Conservation (phyloP, 805 yeast species). For the Kazachstania taianensis region DNA sequence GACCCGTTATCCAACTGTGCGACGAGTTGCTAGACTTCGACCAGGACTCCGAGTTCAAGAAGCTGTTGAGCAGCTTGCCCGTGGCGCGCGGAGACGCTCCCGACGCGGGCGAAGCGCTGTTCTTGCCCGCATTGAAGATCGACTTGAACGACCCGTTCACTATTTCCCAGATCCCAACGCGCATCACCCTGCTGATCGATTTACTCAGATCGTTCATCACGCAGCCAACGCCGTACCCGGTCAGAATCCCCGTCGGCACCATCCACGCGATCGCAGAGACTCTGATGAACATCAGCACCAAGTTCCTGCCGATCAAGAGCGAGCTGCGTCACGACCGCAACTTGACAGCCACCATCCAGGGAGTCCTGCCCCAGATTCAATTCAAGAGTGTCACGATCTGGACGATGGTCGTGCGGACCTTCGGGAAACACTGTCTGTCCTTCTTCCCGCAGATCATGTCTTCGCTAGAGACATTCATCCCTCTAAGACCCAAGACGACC, state of each 20-base stretch:
- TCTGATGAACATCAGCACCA: slow-evolving; percentile 43
- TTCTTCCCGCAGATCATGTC: slow-evolving; percentile 42
- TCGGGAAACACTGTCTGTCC: slow-evolving; percentile 33
- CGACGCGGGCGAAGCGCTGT: slow-evolving; percentile 8
- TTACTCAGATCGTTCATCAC: slow-evolving; percentile 38
- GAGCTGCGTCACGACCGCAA: slow-evolving; percentile 47
- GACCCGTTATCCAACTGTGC: slow-evolving; percentile 47
- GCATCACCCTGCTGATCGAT: slow-evolving; percentile 39
- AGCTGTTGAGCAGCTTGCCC: slow-evolving; percentile 35
- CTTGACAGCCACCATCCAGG: slow-evolving; percentile 35
- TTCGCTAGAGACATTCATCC: slow-evolving; percentile 48
- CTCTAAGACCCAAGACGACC: slow-evolving; percentile 36
- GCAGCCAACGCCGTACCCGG: slow-evolving; percentile 44
- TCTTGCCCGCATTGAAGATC: slow-evolving; percentile 42
- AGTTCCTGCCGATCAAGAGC: slow-evolving; percentile 44
- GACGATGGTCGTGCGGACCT: slow-evolving; percentile 18
- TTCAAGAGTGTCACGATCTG: slow-evolving; percentile 36
- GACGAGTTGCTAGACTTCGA: slow-evolving; percentile 46
- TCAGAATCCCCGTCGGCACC: slow-evolving; percentile 55
- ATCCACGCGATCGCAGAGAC: slow-evolving; percentile 44
- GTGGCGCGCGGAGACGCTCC: slow-evolving; percentile 2
- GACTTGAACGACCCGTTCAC: slow-evolving; percentile 50
- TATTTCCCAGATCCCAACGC: slow-evolving; percentile 40
- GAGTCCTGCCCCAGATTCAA: slow-evolving; percentile 38
- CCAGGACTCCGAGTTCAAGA: slow-evolving; percentile 42